Evolutionary conservation across 768 basidiomycete species (phyloP).

Genomic region (Tephrocybe sp.): DNA sequence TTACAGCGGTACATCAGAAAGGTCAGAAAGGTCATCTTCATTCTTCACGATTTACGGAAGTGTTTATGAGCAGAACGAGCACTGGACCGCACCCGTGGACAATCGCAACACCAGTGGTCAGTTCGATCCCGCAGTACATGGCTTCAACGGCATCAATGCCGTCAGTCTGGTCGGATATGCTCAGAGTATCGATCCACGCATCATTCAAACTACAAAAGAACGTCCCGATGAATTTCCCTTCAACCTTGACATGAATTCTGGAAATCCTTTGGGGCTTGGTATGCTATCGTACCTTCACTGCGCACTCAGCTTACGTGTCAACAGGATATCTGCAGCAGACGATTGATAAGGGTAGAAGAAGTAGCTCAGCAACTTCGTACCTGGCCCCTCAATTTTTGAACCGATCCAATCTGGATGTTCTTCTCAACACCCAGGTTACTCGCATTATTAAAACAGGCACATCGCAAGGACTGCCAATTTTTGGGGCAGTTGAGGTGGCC

Average conservation of each 20-base stretch:
- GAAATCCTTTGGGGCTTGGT: slow-evolving; percentile 17
- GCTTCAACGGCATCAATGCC: slow-evolving; percentile 21
- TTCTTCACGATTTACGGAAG: too few relatives aligned
- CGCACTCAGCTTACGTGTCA: background rate
- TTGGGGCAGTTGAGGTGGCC: background rate
- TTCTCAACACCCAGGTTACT: background rate
- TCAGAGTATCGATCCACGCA: slow-evolving; percentile 18
- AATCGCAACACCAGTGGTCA: slow-evolving; percentile 26
- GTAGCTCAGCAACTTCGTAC: slow-evolving; percentile 1
- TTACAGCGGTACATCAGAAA: background rate
- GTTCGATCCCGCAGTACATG: slow-evolving; percentile 28
- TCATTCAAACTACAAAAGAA: slow-evolving; percentile 23
- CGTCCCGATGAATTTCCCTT: slow-evolving; percentile 19
- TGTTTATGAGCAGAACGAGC: too few relatives aligned
- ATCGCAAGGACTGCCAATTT: background rate
- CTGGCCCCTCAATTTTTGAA: background rate
- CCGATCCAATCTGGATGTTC: background rate
- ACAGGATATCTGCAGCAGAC: background rate
- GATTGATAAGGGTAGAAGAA: background rate
- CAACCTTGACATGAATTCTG: slow-evolving; percentile 17
- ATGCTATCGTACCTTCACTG: background rate
- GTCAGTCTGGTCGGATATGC: slow-evolving; percentile 23
- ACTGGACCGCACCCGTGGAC: slow-evolving; percentile 18
- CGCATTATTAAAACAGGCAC: background rate
- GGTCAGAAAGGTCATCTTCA: too few relatives aligned